Evolutionary conservation across 495 filamentous ascomycete species (phyloP), one percentile per base, ranked within the genome.

Genomic region (Xylaria intraflava): DNA sequence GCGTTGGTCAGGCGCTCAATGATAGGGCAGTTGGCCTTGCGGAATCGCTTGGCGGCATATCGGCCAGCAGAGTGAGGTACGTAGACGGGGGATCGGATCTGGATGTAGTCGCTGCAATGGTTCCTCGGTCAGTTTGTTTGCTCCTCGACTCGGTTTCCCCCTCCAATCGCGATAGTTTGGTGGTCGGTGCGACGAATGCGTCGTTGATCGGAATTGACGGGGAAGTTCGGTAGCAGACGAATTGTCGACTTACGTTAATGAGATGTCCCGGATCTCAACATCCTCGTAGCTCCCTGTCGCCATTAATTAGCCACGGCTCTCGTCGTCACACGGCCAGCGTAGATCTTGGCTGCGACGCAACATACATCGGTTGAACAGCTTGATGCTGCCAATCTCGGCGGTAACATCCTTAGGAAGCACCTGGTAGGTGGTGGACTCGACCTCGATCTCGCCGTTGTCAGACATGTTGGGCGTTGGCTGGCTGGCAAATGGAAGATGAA

Each of bases 1-100:
- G 93, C 97, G 84, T 99, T 99, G 79, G 94, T 97, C 56, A 99
- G 86, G 72, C 93, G 92, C 87, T 99, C 93, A 66, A 99, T 95
- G 83, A 99, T 97, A 63, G 93, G 93, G 86, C 93, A 97, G 84
- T 97, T 91, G 70, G 94, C 91, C 84, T 99, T 99, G 79, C 93
- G 86, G 89, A 99, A 99, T 65, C 93, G 87, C 88, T 99, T 99
- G 76, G 86, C 84, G 72, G 93, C 93, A 80, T 96, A 97, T 68
- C 93, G 90, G 71, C 93, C 93, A 67, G 94, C 94, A 60, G 93
- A 94, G 82, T 99, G 93, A 65, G 93, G 88, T 72, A 95, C 83
- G 82, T 96, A 99, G 81, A 97, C 93, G 59, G 94, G 94, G 54
- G 88, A 82, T 62, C 93, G 91, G 83, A 97, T 96, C 79, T 96